phyloP scores from a whole-genome alignment of 257 asterid species.

The Solanum medicagineum region DNA sequence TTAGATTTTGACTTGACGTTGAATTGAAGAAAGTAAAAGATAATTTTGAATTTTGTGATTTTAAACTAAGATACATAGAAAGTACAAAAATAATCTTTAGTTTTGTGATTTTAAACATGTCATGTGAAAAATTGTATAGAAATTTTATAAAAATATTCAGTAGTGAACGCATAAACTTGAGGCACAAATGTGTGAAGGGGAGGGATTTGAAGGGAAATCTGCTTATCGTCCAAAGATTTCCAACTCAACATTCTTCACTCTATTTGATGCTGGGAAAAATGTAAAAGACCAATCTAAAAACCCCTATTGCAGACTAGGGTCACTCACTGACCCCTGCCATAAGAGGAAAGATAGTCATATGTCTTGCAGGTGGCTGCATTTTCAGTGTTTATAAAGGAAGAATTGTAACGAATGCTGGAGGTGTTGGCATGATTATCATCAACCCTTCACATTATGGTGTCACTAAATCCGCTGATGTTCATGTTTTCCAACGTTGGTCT shows the following conservation, averaged over 20 bases:
- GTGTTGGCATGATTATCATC: conserved; percentile 34
- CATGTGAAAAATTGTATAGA: too few species aligned
- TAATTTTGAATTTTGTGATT: too few species aligned
- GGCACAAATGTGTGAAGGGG: not conserved
- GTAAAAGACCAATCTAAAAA: not conserved
- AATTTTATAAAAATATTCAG: too few species aligned
- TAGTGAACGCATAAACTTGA: too few species aligned
- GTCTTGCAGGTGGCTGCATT: conserved; percentile 1
- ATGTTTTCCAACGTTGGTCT: conserved; percentile 15
- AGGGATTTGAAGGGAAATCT: conserved; percentile 18
- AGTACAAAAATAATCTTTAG: too few species aligned
- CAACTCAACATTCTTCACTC: conserved; percentile 2
- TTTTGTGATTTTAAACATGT: too few species aligned
- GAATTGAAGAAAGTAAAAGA: too few species aligned
- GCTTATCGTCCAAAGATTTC: conserved; percentile 12
- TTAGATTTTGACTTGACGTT: too few species aligned
- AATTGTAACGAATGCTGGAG: conserved; percentile 25
- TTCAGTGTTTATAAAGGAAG: conserved; percentile 5
- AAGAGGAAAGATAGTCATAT: conserved; percentile 33
- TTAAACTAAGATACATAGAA: too few species aligned
- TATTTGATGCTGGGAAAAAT: conserved; percentile 16
- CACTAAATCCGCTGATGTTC: conserved; percentile 11
- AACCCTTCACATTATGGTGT: not conserved
- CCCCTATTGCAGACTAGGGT: conserved; percentile 1
- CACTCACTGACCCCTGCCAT: conserved; percentile 6